Evolutionary conservation across 140 eudicot species (phyloP).

Genomic region (Flaveria floridana): DNA sequence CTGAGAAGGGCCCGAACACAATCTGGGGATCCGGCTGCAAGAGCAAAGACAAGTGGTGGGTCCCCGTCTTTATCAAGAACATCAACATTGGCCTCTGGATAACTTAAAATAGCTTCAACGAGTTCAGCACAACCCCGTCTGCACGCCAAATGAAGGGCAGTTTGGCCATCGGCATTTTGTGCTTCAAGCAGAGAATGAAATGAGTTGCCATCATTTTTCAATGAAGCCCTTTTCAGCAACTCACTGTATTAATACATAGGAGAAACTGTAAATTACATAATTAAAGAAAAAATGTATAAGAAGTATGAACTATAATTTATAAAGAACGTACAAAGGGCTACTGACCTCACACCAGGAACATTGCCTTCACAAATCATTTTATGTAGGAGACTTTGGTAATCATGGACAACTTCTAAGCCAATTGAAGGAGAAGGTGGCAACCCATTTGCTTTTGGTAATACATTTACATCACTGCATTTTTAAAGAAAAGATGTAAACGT

Average conservation of each 20-base stretch:
- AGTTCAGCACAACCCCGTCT: conserved; percentile 90
- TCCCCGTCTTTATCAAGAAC: conserved; percentile 96
- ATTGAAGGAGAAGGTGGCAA: conserved; percentile 50
- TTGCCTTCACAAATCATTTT: conserved; percentile 86
- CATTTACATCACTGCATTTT: conserved; percentile 57
- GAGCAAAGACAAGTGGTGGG: conserved; percentile 95
- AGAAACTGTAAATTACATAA: conserved; percentile 21
- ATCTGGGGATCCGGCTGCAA: conserved; percentile 99
- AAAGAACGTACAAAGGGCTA: conserved; percentile 12
- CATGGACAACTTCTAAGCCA: conserved; percentile 47
- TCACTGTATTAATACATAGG: conserved; percentile 47
- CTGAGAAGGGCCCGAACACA: conserved; percentile 90
- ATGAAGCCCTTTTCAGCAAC: conserved; percentile 69
- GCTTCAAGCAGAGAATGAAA: conserved; percentile 72
- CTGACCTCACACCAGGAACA: conserved; percentile 77
- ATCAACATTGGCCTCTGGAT: conserved; percentile 78
- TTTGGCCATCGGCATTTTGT: conserved; percentile 91
- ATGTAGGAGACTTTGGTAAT: conserved; percentile 67
- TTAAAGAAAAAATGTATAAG: conserved; percentile 14
- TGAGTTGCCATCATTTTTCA: conserved; percentile 43
- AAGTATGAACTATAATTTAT: not conserved
- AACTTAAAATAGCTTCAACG: conserved; percentile 76
- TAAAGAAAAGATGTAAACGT: conserved; percentile 11
- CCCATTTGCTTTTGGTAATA: conserved; percentile 56
- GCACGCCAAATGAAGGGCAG: conserved; percentile 98